A percentile compares a stretch with the other conserved stretches of the same genome.
phyloP scores from a whole-genome alignment of 768 basidiomycete species.

The Termitomyces sp. region DNA sequence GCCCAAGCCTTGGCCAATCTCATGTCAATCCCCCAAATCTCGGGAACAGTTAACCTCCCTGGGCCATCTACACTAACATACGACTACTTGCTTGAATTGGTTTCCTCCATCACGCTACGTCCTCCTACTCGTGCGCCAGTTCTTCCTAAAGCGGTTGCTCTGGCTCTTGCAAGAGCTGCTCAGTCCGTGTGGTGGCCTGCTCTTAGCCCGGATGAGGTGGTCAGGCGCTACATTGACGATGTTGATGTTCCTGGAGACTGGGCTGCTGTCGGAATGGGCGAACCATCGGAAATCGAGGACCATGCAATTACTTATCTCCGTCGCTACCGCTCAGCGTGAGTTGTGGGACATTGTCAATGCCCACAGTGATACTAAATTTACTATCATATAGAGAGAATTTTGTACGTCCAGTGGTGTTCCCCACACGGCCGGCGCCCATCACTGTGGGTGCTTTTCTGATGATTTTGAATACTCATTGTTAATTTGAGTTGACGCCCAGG shows the following conservation, averaged over 20 bases:
- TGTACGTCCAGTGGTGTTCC: constrained; percentile 62
- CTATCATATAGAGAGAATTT: constrained; percentile 59
- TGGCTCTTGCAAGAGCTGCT: constrained; percentile 53
- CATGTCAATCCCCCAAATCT: constrained; percentile 52
- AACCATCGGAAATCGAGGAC: constrained; percentile 77
- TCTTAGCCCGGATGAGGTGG: constrained; percentile 86
- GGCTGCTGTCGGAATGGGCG: constrained; percentile 70
- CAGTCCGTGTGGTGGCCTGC: constrained; percentile 88
- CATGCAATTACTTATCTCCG: constrained; percentile 89
- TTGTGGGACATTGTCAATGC: constrained; percentile 21
- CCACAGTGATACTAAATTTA: constrained; percentile 4
- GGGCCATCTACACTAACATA: constrained; percentile 85
- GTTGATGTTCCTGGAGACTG: constrained; percentile 70
- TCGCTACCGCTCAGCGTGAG: constrained; percentile 84
- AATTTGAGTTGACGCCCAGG: constrained; percentile 11
- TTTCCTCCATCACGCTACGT: constrained; percentile 75
- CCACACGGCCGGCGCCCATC: constrained; percentile 35
- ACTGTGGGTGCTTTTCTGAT: constrained; percentile 23
- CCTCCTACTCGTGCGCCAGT: constrained; percentile 67
- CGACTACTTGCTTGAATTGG: constrained; percentile 75
- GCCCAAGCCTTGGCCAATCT: constrained; percentile 87
- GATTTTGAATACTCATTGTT: constrained; percentile 1
- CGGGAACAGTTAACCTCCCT: constrained; percentile 75
- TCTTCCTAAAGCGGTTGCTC: constrained; percentile 70
- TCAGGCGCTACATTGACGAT: constrained; percentile 84